Conservation (phyloP, 1,284 basidiomycete species). For the Sporisorium graminicola region DNA sequence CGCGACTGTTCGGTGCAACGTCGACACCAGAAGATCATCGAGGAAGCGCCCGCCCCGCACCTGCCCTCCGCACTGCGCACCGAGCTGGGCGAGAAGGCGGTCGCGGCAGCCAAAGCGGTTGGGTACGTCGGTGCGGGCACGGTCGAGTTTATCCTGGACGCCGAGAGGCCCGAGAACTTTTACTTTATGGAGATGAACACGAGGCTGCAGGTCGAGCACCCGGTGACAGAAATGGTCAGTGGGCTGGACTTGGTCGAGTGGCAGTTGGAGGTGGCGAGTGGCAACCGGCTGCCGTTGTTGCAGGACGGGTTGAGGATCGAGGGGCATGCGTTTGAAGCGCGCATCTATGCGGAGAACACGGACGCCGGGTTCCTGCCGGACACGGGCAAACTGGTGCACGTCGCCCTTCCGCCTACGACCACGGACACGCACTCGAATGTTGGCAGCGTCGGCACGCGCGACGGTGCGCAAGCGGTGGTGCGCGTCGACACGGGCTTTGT, state of each 20-base stretch:
- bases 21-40: constrained; percentile 93
- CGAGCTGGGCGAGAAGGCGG: constrained; percentile 86
- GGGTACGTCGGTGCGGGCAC: constrained; percentile 94
- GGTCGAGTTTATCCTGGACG: constrained; percentile 73
- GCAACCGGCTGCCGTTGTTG: constrained; percentile 82
- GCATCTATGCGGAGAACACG: constrained; percentile 92
- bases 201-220: constrained; percentile 83
- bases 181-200: constrained; percentile 77
- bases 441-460: neutral
- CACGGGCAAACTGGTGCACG: constrained; percentile 83
- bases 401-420: constrained; percentile 71
- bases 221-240: constrained; percentile 94
- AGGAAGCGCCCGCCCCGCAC: constrained; percentile 93
- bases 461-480: constrained; percentile 74
- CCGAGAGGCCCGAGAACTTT: constrained; percentile 44
- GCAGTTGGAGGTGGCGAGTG: constrained; percentile 87
- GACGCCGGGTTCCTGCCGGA: constrained; percentile 81
- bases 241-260: constrained; percentile 92
- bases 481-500: constrained; percentile 92
- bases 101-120: constrained; percentile 90
- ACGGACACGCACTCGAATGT: constrained; percentile 65
- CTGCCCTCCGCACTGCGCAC: constrained; percentile 80
- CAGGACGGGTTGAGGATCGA: constrained; percentile 84
- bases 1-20: constrained; percentile 94
- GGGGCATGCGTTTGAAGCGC: constrained; percentile 93